phyloP scores from a whole-genome alignment of 768 basidiomycete species.

The Phylloporus arenicola region DNA sequence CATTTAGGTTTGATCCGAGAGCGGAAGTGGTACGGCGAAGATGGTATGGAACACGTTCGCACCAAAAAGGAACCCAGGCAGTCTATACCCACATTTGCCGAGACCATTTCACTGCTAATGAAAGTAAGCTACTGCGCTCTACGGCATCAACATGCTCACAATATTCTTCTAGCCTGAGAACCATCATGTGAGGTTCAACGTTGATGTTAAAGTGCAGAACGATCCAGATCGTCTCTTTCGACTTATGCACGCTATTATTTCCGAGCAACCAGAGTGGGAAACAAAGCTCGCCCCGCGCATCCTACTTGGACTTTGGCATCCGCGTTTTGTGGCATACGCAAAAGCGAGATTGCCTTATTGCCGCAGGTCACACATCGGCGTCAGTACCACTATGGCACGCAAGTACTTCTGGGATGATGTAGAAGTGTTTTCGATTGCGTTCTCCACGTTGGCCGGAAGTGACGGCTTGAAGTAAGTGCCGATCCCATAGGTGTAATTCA shows the following conservation, averaged over 20 bases:
- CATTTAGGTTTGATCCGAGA: slow-evolving; percentile 60
- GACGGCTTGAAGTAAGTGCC: slow-evolving; percentile 64
- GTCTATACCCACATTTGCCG: slow-evolving; percentile 82
- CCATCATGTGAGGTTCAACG: slow-evolving; percentile 70
- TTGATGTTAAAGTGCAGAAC: slow-evolving; percentile 94
- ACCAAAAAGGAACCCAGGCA: slow-evolving; percentile 80
- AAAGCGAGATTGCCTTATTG: slow-evolving; percentile 75
- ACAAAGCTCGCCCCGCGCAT: slow-evolving; percentile 73
- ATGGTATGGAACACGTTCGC: slow-evolving; percentile 72
- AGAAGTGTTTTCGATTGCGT: slow-evolving; percentile 82
- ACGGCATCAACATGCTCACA: slow-evolving; percentile 8
- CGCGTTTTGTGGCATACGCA: slow-evolving; percentile 77
- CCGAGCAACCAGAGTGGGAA: slow-evolving; percentile 65
- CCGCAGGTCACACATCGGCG: slow-evolving; percentile 80
- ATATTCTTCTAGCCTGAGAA: slow-evolving; percentile 55
- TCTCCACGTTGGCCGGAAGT: slow-evolving; percentile 59
- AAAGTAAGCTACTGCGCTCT: slow-evolving; percentile 38
- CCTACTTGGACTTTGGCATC: slow-evolving; percentile 85
- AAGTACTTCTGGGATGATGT: slow-evolving; percentile 88
- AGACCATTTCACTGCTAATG: slow-evolving; percentile 81
- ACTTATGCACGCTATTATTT: slow-evolving; percentile 68
- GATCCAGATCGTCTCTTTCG: slow-evolving; percentile 80
- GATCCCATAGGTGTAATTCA: background rate
- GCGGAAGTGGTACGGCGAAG: slow-evolving; percentile 62
- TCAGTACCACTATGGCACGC: slow-evolving; percentile 63